Base-by-base conservation (phyloP, 148 eudicot genomes). In the Silene uniflora region DNA sequence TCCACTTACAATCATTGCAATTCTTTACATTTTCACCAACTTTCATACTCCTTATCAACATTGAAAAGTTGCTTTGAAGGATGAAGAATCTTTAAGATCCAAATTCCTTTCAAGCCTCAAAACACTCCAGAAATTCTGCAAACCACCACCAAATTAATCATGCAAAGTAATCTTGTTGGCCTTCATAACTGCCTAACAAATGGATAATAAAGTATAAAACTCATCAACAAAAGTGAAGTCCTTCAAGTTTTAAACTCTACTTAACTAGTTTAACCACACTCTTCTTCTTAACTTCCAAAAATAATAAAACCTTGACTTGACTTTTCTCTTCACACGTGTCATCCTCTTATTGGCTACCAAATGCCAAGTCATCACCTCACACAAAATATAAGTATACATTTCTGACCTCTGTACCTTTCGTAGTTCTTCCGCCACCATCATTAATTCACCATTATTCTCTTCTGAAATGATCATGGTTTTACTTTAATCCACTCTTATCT, bases 251-350 rank as follows among this genome's bases (percentile, higher is more conserved):
- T 12, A 52, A 52, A 52, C 56, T 52, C 56, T 52, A 52, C 56
- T 52, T 13, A 12, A 12, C 4, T 52, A 47, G 12, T n/a, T 47
- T 47, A 29, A 35, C 3, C 6, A 19, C 25, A 69, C 72, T 46
- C 3, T 19, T 42, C 3, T 13, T 24, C 72, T 27, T 52, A 66
- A 66, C n/a, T 54, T 62, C 44, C 69, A 46, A 46, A 61, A 19
- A 60, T 18, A 4, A n/a, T 2, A 10, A 42, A 75, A 27, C 62
- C 13, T 54, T 46, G 42, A 16, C 69, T 61, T 12, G 59, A 46
- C 62, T 74, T 54, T 54, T 8, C 3, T 60, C 67, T 4, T 12
- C 21, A 23, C 77, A 75, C 72, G 71, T 75, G 63, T 75, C 77
- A 52, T 3, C 11, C 49, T 27, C 47, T 75, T 3, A 58, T 65